These are phyloP conservation scores for Botrytis paeoniae DNA, from an alignment of 2,329 filamentous ascomycete species.

Conservation along the genomic window DNA sequence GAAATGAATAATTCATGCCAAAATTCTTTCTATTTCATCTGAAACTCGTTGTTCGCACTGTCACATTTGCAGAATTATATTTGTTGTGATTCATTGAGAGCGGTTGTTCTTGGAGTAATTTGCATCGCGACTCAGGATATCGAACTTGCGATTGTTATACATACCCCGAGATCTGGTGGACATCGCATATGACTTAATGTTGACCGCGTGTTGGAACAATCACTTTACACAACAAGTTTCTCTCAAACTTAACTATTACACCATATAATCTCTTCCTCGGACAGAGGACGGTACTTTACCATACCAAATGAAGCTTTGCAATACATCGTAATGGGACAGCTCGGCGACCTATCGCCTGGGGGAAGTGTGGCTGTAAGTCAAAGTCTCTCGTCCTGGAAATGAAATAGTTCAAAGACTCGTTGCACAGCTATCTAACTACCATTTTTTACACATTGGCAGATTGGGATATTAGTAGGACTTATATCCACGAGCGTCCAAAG, in stretches of 20 bases:
- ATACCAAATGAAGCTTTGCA: conserved; percentile 36
- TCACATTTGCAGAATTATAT: not conserved
- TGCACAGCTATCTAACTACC: conserved; percentile 13
- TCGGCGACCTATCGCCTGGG: conserved; percentile 73
- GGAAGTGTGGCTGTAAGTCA: conserved; percentile 70
- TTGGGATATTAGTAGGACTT: conserved; percentile 90
- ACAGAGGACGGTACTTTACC: conserved; percentile 20
- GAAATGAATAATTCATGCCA: conserved; percentile 12
- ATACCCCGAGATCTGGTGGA: conserved; percentile 5
- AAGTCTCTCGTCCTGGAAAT: conserved; percentile 23
- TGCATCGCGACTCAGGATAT: conserved; percentile 17
- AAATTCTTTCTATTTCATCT: conserved; percentile 1
- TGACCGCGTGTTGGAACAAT: conserved; percentile 17
- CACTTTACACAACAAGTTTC: conserved; percentile 7
- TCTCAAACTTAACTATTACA: conserved; percentile 10
- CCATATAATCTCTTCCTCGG: conserved; percentile 13
- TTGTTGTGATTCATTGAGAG: conserved; percentile 6
- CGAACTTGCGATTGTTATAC: conserved; percentile 7
- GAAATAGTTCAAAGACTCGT: conserved; percentile 25
- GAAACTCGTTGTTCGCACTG: not conserved
- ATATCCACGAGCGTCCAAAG: conserved; percentile 93
- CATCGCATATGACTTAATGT: conserved; percentile 20
- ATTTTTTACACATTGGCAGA: conserved; percentile 46
- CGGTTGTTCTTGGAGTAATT: conserved; percentile 10
- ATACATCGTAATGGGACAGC: conserved; percentile 58